phyloP scores from a whole-genome alignment of 257 asterid genomes.

The Ballota nigra region DNA sequence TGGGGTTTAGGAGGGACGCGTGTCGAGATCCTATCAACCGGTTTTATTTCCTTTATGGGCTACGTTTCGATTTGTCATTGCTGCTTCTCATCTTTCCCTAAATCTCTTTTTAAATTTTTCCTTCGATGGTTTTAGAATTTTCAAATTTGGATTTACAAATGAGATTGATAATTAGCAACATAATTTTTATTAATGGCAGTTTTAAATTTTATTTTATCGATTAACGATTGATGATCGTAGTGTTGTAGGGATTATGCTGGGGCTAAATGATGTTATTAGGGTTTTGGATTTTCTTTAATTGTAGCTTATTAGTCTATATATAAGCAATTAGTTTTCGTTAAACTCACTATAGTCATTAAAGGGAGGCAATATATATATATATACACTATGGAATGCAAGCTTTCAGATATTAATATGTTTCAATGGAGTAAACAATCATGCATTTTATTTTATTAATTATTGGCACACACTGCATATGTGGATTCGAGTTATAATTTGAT shows the following conservation, averaged over 20 bases:
- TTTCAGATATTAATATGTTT: too few species aligned
- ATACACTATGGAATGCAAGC: too few species aligned
- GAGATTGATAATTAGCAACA: too few species aligned
- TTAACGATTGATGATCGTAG: not conserved
- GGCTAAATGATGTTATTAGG: too few species aligned
- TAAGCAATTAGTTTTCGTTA: not conserved
- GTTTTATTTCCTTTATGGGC: constrained; percentile 3
- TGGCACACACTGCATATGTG: not conserved
- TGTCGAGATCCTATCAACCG: constrained; percentile 12
- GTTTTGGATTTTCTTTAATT: too few species aligned
- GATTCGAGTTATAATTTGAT: too few species aligned
- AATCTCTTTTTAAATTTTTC: not conserved
- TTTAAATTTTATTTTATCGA: too few species aligned
- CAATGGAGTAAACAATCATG: too few species aligned
- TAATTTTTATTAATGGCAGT: not conserved
- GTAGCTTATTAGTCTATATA: not conserved
- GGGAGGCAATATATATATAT: too few species aligned
- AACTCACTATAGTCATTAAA: too few species aligned
- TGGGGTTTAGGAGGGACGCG: constrained; percentile 8
- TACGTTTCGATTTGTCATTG: constrained; percentile 38
- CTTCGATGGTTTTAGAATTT: not conserved
- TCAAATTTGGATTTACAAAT: not conserved
- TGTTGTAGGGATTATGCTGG: too few species aligned
- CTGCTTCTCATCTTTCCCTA: not conserved
- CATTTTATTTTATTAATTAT: too few species aligned